Conservation (phyloP, 371 early-diverging fungal species). For the Mucor velutinosus region DNA sequence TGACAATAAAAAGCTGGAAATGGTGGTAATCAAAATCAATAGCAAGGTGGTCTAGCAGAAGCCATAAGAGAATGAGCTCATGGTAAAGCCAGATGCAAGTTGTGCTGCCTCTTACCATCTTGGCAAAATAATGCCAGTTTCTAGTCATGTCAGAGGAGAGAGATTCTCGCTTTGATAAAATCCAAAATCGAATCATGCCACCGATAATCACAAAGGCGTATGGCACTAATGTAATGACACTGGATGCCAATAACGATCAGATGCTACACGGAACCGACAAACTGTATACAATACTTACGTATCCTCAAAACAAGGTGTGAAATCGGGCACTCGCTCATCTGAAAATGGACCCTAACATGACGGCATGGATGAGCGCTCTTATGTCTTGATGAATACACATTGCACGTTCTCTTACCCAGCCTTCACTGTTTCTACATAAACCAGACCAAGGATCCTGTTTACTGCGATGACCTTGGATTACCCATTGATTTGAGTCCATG, state of each 20-base stretch:
- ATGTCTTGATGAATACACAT: neutral
- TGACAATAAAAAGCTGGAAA: conserved; percentile 14
- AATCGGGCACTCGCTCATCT: conserved; percentile 59
- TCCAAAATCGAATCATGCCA: conserved; percentile 55
- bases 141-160: conserved; percentile 42
- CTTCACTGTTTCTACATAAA: conserved; percentile 43
- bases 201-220: conserved; percentile 48
- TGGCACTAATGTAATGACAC: conserved; percentile 49
- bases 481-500: conserved; percentile 21
- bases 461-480: conserved; percentile 9
- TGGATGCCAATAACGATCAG: conserved; percentile 3
- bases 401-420: conserved; percentile 38
- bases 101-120: conserved; percentile 49
- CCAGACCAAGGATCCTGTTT: neutral
- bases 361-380: neutral
- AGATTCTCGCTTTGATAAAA: conserved; percentile 36
- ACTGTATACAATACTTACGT: conserved; percentile 37
- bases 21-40: conserved; percentile 26
- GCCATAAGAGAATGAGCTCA: neutral
- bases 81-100: neutral
- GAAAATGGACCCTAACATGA: conserved; percentile 70
- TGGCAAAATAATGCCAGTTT: conserved; percentile 55
- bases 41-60: conserved; percentile 29
- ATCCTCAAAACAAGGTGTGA: conserved; percentile 79
- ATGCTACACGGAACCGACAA: too few species aligned